A percentile compares a stretch with the other conserved stretches of the same genome.
These are phyloP conservation scores for Coemansia sp. DNA, from an alignment of 192 early-diverging fungal genomes.

Conservation along the genomic window DNA sequence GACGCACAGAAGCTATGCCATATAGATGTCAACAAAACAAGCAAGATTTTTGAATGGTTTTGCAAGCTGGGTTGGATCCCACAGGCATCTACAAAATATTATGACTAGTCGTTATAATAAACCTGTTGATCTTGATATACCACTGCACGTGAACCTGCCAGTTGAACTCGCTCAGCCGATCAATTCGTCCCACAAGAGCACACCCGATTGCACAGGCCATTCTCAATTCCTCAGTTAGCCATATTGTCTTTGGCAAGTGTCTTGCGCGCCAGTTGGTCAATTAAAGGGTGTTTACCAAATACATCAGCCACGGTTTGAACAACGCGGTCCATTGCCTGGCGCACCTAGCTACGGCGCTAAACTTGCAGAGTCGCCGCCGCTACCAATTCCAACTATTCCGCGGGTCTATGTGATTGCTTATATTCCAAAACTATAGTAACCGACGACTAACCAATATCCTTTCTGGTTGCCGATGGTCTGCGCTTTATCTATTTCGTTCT, in stretches of 20 bases:
- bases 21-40: slow-evolving; percentile 93
- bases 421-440: not conserved
- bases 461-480: slow-evolving; percentile 4
- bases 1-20: slow-evolving; percentile 88
- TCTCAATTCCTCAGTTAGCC: slow-evolving; percentile 23
- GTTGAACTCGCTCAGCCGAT: slow-evolving; percentile 33
- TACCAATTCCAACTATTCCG: not conserved
- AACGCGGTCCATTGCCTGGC: slow-evolving; percentile 15
- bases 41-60: slow-evolving; percentile 87
- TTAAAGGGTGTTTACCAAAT: not conserved
- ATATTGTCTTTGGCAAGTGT: slow-evolving; percentile 32
- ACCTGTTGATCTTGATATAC: slow-evolving; percentile 24
- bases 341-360: slow-evolving; percentile 13
- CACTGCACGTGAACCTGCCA: slow-evolving; percentile 38
- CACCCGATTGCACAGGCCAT: too few species aligned
- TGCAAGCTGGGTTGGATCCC: slow-evolving; percentile 82
- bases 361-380: slow-evolving; percentile 29
- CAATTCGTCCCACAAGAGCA: not conserved
- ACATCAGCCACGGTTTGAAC: slow-evolving; percentile 5
- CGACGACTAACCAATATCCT: not conserved
- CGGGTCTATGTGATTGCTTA: not conserved
- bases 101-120: not conserved
- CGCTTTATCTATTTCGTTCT: slow-evolving; percentile 1
- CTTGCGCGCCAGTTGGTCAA: slow-evolving; percentile 21
- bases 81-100: slow-evolving; percentile 11